Conservation (phyloP, 2,329 filamentous ascomycete species). For the Claviceps pazoutovae region DNA sequence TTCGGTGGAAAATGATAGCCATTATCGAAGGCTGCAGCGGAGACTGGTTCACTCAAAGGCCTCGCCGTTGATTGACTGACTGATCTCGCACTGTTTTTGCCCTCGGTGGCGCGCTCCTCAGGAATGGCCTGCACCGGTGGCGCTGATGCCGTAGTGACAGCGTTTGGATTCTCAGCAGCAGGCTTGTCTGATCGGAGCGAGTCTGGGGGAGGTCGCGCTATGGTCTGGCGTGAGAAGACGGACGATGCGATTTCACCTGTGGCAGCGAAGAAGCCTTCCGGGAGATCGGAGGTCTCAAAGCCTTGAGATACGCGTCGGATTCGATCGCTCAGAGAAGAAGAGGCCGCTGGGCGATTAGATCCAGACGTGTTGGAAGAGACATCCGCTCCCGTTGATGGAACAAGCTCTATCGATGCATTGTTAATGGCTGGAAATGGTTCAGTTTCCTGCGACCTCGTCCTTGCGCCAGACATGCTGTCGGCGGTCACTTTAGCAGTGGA, state of each 20-base stretch:
- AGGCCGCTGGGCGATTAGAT: constrained; percentile 15
- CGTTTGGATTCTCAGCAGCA: neutral
- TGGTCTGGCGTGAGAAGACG: constrained; percentile 16
- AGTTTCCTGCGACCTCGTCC: constrained; percentile 6
- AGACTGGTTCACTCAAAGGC: constrained; percentile 12
- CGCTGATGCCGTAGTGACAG: neutral
- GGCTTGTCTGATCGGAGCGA: constrained; percentile 9
- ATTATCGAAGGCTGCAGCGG: constrained; percentile 38
- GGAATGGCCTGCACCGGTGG: neutral
- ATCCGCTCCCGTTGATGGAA: neutral
- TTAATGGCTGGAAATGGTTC: constrained; percentile 16
- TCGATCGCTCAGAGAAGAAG: constrained; percentile 18
- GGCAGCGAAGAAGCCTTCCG: constrained; percentile 33
- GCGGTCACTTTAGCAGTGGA: neutral
- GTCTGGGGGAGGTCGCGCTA: constrained; percentile 7
- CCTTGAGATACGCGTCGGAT: constrained; percentile 19
- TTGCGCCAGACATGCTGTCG: constrained; percentile 2
- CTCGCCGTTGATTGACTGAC: constrained; percentile 10
- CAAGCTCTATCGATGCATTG: constrained; percentile 2
- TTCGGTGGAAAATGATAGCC: constrained; percentile 52
- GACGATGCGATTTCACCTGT: constrained; percentile 32
- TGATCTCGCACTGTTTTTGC: constrained; percentile 7
- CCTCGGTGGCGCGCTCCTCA: constrained; percentile 1
- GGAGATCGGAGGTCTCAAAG: constrained; percentile 33
- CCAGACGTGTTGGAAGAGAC: constrained; percentile 1